Conservation (phyloP, 768 basidiomycete genomes). For the Tricholoma sp. region DNA sequence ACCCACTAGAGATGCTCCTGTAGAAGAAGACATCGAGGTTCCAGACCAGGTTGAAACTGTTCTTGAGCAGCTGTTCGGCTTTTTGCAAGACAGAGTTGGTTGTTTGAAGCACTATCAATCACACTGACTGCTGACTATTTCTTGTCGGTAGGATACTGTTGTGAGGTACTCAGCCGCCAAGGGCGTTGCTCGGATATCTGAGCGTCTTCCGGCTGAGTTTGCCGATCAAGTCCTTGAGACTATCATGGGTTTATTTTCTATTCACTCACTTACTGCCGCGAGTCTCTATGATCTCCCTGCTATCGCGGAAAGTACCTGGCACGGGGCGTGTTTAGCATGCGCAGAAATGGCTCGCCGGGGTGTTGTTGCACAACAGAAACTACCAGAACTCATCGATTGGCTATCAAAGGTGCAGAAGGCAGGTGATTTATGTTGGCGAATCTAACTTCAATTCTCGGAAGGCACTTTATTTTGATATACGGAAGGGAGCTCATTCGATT, state of each 20-base stretch:
- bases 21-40: constrained; percentile 52
- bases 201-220: constrained; percentile 73
- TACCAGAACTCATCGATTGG: constrained; percentile 72
- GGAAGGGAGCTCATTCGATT: constrained; percentile 88
- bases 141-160: constrained; percentile 69
- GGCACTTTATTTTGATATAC: constrained; percentile 90
- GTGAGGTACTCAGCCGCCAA: constrained; percentile 96
- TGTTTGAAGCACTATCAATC: constrained; percentile 1
- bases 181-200: constrained; percentile 79
- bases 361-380: constrained; percentile 51
- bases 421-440: constrained; percentile 1
- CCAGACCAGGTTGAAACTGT: constrained; percentile 75
- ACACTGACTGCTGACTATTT: neutral
- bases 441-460: constrained; percentile 22
- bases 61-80: constrained; percentile 66
- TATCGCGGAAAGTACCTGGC: constrained; percentile 86
- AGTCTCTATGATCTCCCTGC: constrained; percentile 68
- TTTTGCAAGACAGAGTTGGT: constrained; percentile 76
- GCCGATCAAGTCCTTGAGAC: constrained; percentile 79
- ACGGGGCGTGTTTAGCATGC: constrained; percentile 88
- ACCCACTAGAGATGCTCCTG: constrained; percentile 10
- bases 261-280: constrained; percentile 63
- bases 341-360: constrained; percentile 90
- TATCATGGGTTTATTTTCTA: constrained; percentile 68
- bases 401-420: constrained; percentile 60